These are phyloP conservation scores for Cinnamomum micranthum DNA, from an alignment of 164 flowering plant genomes.

Conservation along the genomic window DNA sequence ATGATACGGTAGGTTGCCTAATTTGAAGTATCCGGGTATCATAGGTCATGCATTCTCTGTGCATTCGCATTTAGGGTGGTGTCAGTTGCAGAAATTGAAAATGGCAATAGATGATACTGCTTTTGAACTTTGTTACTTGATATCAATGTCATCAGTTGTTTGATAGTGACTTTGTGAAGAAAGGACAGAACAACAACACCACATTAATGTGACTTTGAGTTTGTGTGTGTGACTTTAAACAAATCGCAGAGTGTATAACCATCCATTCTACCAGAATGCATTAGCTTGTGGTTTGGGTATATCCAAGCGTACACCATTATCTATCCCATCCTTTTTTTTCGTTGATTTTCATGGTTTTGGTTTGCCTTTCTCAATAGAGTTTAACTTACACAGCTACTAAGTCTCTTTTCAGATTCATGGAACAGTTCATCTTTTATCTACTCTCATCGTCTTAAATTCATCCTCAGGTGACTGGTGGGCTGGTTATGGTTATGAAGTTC, in stretches of 20 bases:
- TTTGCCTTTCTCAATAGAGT: too few relatives aligned
- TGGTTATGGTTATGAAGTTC: slow-evolving; percentile 70
- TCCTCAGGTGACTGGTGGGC: slow-evolving; percentile 78
- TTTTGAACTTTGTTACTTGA: not conserved
- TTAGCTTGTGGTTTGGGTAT: too few relatives aligned
- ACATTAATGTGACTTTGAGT: not conserved
- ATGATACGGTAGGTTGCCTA: too few relatives aligned
- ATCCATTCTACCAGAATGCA: too few relatives aligned
- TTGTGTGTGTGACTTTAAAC: not conserved
- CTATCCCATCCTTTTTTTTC: not conserved
- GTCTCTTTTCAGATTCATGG: slow-evolving; percentile 3
- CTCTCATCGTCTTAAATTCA: slow-evolving; percentile 2
- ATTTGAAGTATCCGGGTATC: too few relatives aligned
- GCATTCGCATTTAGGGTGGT: too few relatives aligned
- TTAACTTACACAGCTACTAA: too few relatives aligned
- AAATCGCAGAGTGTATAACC: too few relatives aligned
- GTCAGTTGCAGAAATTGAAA: too few relatives aligned
- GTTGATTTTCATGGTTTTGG: not conserved
- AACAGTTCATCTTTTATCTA: not conserved
- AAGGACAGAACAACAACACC: not conserved
- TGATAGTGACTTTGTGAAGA: not conserved
- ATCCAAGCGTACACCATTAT: not conserved
- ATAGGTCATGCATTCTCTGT: too few relatives aligned
- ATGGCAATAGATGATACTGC: too few relatives aligned
- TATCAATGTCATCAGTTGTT: not conserved